phyloP scores from a whole-genome alignment of 2,329 filamentous ascomycete species.

The Cyphellophora attinorum region DNA sequence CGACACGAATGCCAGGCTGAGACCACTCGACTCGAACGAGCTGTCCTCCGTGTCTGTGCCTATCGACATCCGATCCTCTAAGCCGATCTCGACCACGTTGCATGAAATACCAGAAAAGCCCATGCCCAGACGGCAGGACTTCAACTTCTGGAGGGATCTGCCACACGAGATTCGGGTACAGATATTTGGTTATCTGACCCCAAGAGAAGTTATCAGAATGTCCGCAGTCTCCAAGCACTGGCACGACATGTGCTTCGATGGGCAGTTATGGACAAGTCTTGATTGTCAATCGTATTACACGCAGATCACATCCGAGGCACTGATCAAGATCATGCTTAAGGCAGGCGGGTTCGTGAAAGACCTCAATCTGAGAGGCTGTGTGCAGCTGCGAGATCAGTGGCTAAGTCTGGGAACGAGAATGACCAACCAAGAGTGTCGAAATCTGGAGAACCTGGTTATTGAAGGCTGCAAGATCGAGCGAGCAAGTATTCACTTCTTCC shows the following conservation, averaged over 20 bases:
- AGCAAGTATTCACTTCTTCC: constrained; percentile 63
- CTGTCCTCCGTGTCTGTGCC: constrained; percentile 48
- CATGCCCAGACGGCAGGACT: constrained; percentile 29
- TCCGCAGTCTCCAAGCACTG: constrained; percentile 72
- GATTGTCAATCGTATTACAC: constrained; percentile 81
- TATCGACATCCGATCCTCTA: constrained; percentile 44
- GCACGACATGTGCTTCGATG: constrained; percentile 80
- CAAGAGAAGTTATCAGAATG: constrained; percentile 69
- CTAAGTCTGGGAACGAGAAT: constrained; percentile 57
- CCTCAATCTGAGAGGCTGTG: constrained; percentile 81
- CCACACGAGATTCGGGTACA: constrained; percentile 74
- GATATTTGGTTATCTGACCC: constrained; percentile 65
- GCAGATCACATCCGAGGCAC: constrained; percentile 71
- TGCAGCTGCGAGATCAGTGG: constrained; percentile 79
- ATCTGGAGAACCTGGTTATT: constrained; percentile 76
- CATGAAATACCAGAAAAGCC: constrained; percentile 21
- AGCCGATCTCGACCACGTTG: constrained; percentile 11
- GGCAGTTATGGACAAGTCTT: constrained; percentile 80
- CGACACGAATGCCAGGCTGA: constrained; percentile 46
- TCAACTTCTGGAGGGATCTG: constrained; percentile 71
- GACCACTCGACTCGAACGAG: constrained; percentile 31
- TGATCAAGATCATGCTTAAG: constrained; percentile 74
- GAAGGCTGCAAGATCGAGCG: constrained; percentile 84
- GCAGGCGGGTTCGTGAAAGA: constrained; percentile 86
- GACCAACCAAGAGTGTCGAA: constrained; percentile 66